Conservation (phyloP, 1,284 basidiomycete genomes). For the Fistulina hepatica region DNA sequence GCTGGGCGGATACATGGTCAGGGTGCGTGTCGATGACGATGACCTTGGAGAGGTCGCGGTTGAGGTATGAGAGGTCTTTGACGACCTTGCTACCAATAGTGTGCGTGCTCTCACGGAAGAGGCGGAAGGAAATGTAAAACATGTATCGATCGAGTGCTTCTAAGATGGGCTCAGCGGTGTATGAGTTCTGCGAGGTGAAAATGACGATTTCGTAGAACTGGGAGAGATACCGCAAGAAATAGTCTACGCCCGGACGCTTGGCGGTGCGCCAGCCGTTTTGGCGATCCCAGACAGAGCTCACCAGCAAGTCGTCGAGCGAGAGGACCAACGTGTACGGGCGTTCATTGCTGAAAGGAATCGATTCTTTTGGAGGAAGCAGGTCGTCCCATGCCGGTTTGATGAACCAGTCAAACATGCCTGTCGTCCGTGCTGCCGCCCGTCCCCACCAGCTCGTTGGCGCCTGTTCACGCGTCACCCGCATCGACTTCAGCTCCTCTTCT, state of each 20-base stretch:
- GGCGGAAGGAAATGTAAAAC: slow-evolving; percentile 80
- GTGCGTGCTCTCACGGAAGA: slow-evolving; percentile 86
- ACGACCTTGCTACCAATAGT: slow-evolving; percentile 71
- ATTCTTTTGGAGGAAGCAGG: slow-evolving; percentile 81
- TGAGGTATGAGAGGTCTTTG: slow-evolving; percentile 89
- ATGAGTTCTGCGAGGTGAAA: slow-evolving; percentile 86
- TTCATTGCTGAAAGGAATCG: slow-evolving; percentile 59
- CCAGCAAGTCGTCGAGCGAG: slow-evolving; percentile 86
- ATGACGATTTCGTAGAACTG: slow-evolving; percentile 98
- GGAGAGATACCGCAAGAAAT: slow-evolving; percentile 93
- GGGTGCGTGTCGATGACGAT: slow-evolving; percentile 80
- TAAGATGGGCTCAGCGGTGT: slow-evolving; percentile 82
- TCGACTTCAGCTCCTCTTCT: slow-evolving; percentile 38
- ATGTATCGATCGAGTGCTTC: slow-evolving; percentile 94
- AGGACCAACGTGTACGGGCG: slow-evolving; percentile 89
- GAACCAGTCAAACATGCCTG: slow-evolving; percentile 64
- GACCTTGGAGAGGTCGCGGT: slow-evolving; percentile 88
- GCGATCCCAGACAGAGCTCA: slow-evolving; percentile 90
- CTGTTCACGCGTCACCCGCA: slow-evolving; percentile 42
- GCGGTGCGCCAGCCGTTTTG: slow-evolving; percentile 85
- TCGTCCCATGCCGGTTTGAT: slow-evolving; percentile 90
- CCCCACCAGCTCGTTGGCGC: slow-evolving; percentile 50
- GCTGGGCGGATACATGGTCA: slow-evolving; percentile 71
- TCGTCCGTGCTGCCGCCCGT: slow-evolving; percentile 48
- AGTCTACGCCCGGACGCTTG: slow-evolving; percentile 93